Evolutionary conservation across 148 eudicot species (phyloP).

Genomic region (Linanthus parryae): DNA sequence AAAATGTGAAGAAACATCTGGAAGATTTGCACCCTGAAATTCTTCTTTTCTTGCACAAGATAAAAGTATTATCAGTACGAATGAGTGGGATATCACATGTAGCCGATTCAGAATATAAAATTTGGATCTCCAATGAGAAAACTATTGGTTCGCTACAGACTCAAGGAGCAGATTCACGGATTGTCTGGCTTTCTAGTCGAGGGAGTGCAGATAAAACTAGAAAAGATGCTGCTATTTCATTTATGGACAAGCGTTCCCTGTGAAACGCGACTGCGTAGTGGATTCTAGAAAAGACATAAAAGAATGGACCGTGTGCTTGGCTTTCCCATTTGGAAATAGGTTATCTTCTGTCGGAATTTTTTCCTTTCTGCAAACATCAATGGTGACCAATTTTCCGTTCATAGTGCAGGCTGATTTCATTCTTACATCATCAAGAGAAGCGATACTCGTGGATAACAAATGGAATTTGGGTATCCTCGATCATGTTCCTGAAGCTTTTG

Average conservation of each 20-base stretch:
- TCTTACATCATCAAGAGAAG: slow-evolving; percentile 62
- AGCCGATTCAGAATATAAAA: slow-evolving; percentile 14
- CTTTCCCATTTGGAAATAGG: slow-evolving; percentile 31
- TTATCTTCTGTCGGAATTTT: slow-evolving; percentile 27
- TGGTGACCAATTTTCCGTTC: slow-evolving; percentile 64
- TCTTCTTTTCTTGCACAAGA: slow-evolving; percentile 27
- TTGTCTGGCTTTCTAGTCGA: slow-evolving; percentile 29
- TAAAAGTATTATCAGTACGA: slow-evolving; percentile 23
- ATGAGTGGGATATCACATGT: slow-evolving; percentile 3
- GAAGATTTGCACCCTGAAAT: slow-evolving; percentile 32
- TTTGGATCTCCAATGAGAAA: slow-evolving; percentile 34
- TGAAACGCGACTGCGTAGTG: too few species aligned
- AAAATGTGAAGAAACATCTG: slow-evolving; percentile 33
- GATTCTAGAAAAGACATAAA: slow-evolving; percentile 23
- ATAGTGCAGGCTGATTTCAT: slow-evolving; percentile 71
- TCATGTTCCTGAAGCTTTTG: slow-evolving; percentile 51
- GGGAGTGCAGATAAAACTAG: slow-evolving; percentile 18
- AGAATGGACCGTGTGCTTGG: slow-evolving; percentile 27
- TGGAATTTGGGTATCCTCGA: slow-evolving; percentile 76
- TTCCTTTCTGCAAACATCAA: too few species aligned
- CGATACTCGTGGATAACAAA: slow-evolving; percentile 45
- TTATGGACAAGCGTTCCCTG: slow-evolving; percentile 20
- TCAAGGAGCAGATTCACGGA: slow-evolving; percentile 21
- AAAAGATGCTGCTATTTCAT: slow-evolving; percentile 30
- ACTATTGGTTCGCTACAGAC: slow-evolving; percentile 16